phyloP scores from a whole-genome alignment of 2,329 filamentous ascomycete genomes.

The Fusarium lyarnte region DNA sequence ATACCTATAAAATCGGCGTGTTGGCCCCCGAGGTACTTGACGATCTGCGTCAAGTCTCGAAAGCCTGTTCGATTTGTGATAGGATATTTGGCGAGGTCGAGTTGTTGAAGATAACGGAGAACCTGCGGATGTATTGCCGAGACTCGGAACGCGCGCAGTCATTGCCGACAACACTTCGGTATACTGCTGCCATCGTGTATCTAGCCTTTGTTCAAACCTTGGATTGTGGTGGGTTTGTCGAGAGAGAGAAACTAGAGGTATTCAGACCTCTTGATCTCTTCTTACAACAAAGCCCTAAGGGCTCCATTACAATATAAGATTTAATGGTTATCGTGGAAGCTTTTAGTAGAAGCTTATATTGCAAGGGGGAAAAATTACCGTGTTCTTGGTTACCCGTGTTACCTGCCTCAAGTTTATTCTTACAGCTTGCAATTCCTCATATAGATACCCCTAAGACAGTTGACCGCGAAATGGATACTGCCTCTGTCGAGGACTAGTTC shows the following conservation, averaged over 20 bases:
- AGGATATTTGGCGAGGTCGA: neutral
- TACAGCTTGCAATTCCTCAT: neutral
- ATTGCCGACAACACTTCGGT: neutral
- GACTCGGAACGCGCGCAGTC: too few species aligned
- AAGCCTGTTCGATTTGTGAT: too few species aligned
- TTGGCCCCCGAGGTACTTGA: neutral
- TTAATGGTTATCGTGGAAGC: neutral
- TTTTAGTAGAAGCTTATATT: neutral
- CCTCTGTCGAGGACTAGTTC: neutral
- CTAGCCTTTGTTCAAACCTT: neutral
- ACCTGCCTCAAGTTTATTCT: neutral
- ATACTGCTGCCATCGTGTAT: neutral
- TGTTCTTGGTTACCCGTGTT: neutral
- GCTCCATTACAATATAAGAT: neutral
- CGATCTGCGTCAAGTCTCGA: too few species aligned
- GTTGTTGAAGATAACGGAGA: neutral
- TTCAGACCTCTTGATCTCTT: neutral
- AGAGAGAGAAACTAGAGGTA: too few species aligned
- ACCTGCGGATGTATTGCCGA: neutral
- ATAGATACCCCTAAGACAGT: neutral
- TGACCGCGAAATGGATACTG: neutral
- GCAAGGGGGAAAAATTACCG: too few species aligned
- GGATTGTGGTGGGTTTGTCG: too few species aligned
- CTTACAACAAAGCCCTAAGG: neutral
- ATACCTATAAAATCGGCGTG: neutral